A percentile compares a stretch with the other conserved stretches of the same genome.
Evolutionary conservation across 352 stramenopile species (phyloP).

Genomic region (Achlya hypogyna): DNA sequence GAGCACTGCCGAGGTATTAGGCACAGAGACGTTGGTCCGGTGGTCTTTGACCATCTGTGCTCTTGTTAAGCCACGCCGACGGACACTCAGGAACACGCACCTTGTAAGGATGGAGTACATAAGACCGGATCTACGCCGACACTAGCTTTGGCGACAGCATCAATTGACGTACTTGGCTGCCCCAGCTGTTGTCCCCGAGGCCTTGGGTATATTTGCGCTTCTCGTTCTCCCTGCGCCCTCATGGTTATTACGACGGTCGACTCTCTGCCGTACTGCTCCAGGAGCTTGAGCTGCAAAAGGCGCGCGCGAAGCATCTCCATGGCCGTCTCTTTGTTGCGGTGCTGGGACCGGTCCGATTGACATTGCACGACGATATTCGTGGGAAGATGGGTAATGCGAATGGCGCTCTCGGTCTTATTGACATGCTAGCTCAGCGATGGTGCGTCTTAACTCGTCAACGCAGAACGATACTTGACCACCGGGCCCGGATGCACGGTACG

Average conservation of each 20-base stretch:
- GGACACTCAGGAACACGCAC: not conserved
- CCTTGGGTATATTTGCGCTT: slow-evolving; percentile 51
- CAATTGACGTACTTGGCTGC: slow-evolving; percentile 30
- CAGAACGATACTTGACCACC: slow-evolving; percentile 87
- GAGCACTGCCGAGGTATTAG: slow-evolving; percentile 81
- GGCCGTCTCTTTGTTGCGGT: slow-evolving; percentile 89
- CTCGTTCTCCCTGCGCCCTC: slow-evolving; percentile 40
- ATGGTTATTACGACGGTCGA: slow-evolving; percentile 43
- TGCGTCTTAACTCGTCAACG: no score
- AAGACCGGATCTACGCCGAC: slow-evolving; percentile 90
- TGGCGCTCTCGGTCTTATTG: slow-evolving; percentile 95
- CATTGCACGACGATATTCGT: slow-evolving; percentile 91
- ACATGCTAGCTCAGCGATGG: slow-evolving; percentile 64
- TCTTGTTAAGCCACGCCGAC: not conserved
- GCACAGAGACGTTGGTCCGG: slow-evolving; percentile 85
- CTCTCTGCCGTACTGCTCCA: slow-evolving; percentile 25
- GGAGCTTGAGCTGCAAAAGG: slow-evolving; percentile 59
- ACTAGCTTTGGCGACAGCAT: slow-evolving; percentile 45
- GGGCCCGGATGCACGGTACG: slow-evolving; percentile 87
- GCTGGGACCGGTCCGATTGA: slow-evolving; percentile 91
- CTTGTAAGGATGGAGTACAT: slow-evolving; percentile 96
- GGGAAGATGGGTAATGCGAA: slow-evolving; percentile 93
- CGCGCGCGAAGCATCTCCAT: slow-evolving; percentile 75
- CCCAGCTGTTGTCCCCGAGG: slow-evolving; percentile 69
- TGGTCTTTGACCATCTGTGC: slow-evolving; percentile 92